Evolutionary conservation across 2,329 filamentous ascomycete species (phyloP), one percentile per base, ranked within the genome.

Genomic region (Exophiala sideris): DNA sequence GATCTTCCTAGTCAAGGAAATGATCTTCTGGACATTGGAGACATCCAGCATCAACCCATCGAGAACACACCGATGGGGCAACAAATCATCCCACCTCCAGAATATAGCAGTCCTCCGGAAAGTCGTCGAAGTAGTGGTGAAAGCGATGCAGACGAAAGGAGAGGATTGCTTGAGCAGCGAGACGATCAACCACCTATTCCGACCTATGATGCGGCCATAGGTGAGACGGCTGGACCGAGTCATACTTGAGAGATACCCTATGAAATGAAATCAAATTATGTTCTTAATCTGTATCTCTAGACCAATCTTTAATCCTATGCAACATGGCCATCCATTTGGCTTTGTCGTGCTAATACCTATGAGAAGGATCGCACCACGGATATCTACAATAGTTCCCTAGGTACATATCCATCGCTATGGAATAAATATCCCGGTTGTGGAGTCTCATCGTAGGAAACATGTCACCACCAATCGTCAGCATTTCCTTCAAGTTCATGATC

Each of bases 161-260:
- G 50, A 45, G 57, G 50, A 33, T 45, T 59, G 21, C 33, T 72
- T 73, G 29, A 72, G 77, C 3, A 70, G 77, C 60, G 78, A 76
- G 53, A 78, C 79, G 49, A 79, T 70, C 78, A 60, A 71, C 86
- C 88, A 20, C 88, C 89, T 0, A 91, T 94, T 59, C 89, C 89
- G 2, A 91, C 83, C 64, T 95, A 95, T 67, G 88, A 85, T 68
- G 88, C 89, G 56, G 89, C 88, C 1, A 78, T 91, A 52, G 71
- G 71, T 45, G 70, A 73, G 52, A 57, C 48, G 45, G 61, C 57
- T 35, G 56, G 57, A 32, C 56, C 62, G 20, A 61, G 56, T 47
- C 54, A 56, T 50, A 48, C 54, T 53, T 64, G 58, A 64, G 56
- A 56, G 53, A 60, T 61, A 61, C 56, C 56, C 57, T 45, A 49